These are phyloP conservation scores for Mallotus nudiflorus DNA, from an alignment of 345 rosid species.

Conservation along the genomic window DNA sequence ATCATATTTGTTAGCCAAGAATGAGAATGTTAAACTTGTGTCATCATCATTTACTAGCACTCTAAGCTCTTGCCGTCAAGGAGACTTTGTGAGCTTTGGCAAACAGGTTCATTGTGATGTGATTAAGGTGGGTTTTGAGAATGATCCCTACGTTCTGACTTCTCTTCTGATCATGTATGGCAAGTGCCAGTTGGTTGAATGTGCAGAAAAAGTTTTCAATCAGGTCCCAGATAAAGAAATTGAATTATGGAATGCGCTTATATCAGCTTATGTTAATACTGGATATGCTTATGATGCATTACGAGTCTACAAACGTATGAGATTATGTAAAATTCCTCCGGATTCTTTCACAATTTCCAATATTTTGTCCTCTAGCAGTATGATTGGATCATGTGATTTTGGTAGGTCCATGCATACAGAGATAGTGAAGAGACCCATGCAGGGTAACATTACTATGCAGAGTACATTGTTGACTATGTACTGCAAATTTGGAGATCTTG, in stretches of 20 bases:
- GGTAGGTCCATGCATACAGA: slow-evolving; percentile 73
- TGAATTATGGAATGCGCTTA: slow-evolving; percentile 74
- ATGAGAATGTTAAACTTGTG: slow-evolving; percentile 42
- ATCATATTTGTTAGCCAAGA: slow-evolving; percentile 51
- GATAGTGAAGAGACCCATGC: slow-evolving; percentile 51
- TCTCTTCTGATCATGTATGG: slow-evolving; percentile 73
- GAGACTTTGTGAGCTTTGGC: slow-evolving; percentile 51
- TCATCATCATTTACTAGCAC: slow-evolving; percentile 53
- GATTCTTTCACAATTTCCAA: slow-evolving; percentile 64
- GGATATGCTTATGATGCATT: slow-evolving; percentile 42
- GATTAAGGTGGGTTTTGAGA: slow-evolving; percentile 58
- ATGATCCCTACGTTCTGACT: slow-evolving; percentile 56
- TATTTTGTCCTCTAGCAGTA: slow-evolving; percentile 51
- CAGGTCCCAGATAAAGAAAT: slow-evolving; percentile 41
- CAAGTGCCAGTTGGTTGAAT: slow-evolving; percentile 50
- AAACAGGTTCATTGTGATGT: slow-evolving; percentile 64
- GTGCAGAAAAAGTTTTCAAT: slow-evolving; percentile 54
- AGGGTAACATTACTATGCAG: slow-evolving; percentile 35
- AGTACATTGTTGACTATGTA: slow-evolving; percentile 63
- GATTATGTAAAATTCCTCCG: slow-evolving; percentile 31
- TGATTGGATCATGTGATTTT: slow-evolving; percentile 38
- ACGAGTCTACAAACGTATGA: slow-evolving; percentile 49
- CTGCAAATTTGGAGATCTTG: slow-evolving; percentile 45
- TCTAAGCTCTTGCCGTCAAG: slow-evolving; percentile 53
- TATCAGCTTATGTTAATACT: slow-evolving; percentile 60